Percentiles rank a stretch among this genome's conserved stretches.
These are phyloP conservation scores for Taphrina communis DNA, from an alignment of 1,139 yeast genomes.

Conservation along the genomic window DNA sequence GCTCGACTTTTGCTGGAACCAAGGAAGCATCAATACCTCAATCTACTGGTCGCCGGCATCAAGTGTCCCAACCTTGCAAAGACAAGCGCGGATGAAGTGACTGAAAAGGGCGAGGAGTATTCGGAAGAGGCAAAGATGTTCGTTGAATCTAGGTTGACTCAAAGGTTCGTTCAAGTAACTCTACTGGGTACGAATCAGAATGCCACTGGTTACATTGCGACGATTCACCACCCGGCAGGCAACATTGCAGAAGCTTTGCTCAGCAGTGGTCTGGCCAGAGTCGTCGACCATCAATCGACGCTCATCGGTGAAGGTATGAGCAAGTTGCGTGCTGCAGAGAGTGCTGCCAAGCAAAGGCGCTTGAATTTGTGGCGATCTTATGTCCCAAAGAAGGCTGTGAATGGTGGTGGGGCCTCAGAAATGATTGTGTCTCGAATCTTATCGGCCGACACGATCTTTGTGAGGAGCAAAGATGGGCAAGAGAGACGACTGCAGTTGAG, in stretches of 20 bases:
- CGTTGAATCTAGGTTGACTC: conserved; percentile 70
- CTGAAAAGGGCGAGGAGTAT: conserved; percentile 55
- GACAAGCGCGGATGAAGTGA: conserved; percentile 49
- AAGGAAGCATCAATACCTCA: conserved; percentile 57
- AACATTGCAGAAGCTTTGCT: conserved; percentile 73
- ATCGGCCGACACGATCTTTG: conserved; percentile 64
- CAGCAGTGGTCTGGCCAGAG: conserved; percentile 72
- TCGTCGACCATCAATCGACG: conserved; percentile 84
- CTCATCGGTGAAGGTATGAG: conserved; percentile 71
- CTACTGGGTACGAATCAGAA: conserved; percentile 66
- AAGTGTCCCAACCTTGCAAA: conserved; percentile 72
- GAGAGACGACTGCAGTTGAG: conserved; percentile 48
- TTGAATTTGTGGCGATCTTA: conserved; percentile 66
- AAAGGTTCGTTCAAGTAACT: conserved; percentile 64
- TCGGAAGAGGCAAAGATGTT: conserved; percentile 72
- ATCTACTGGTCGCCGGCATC: conserved; percentile 74
- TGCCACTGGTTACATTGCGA: conserved; percentile 62
- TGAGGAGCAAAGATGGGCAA: conserved; percentile 33
- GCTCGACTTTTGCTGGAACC: conserved; percentile 60
- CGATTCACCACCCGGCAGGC: conserved; percentile 69
- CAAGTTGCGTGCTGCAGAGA: conserved; percentile 68
- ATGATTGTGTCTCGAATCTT: conserved; percentile 67
- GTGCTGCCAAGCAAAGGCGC: conserved; percentile 65
- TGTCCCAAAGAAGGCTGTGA: conserved; percentile 48
- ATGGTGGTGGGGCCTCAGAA: conserved; percentile 54